Evolutionary conservation across 1,284 basidiomycete species (phyloP), one percentile per base, ranked within the genome.

Genomic region (Sparassis latifolia): DNA sequence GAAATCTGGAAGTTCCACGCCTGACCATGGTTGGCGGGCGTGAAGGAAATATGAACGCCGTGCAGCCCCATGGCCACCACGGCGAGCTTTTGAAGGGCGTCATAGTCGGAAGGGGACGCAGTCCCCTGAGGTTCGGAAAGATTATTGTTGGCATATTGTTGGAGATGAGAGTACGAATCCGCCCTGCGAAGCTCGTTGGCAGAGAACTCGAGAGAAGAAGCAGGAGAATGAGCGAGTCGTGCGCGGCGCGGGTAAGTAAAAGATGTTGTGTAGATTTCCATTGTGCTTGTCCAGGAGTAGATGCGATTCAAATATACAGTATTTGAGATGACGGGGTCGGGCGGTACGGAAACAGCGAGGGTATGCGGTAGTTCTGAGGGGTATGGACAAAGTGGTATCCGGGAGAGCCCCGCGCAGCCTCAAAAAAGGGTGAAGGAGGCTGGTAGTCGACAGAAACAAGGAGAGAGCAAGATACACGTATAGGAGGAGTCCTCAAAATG

Each of bases 201-300:
- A 49, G 77, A 72, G 63, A 79, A 79, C 66, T 87, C 84, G 71
- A 84, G 74, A 56, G 82, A 77, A 55, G 79, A 79, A 58, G 79
- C 69, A 48, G 79, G 71, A 50, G 81, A 79, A 69, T 78, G 79
- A 71, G 76, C 69, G 69, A 80, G 77, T 65, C 82, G 82, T 66
- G 82, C 77, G 66, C 82, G 76, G 73, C 87, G 86, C 61, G 89
- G 89, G 72, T 89, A 86, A 62, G 84, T 86, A 76, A 92, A 92
- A 65, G 92, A 90, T 59, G 90, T 91, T 50, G 92, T 90, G 79
- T 94, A 95, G 66, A 93, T 82, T 68, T 95, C 92, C 92, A 94
- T 93, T 65, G 64, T 71, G 58, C 49, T 53, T 59, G 57, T 54
- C 52, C 53, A 56, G 47, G 53, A 58, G 56, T 63, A 61, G 62